Evolutionary conservation across 2,329 filamentous ascomycete species (phyloP).

Genomic region (Paraconiothyrium brasiliense): DNA sequence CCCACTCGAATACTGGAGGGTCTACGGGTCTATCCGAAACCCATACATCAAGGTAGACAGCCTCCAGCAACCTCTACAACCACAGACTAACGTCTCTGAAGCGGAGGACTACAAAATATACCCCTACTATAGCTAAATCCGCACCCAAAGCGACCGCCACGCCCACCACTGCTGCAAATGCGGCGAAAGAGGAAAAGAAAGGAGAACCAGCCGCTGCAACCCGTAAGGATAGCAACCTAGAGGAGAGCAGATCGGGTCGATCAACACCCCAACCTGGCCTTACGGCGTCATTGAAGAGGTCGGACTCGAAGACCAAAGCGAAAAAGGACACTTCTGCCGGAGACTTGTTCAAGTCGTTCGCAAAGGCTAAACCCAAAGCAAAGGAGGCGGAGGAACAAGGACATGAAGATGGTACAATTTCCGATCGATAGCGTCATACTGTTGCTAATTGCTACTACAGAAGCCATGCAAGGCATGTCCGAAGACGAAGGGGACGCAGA

Average conservation of each 20-base stretch:
- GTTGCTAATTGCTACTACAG: slow-evolving; percentile 44
- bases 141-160: slow-evolving; percentile 31
- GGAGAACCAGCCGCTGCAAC: slow-evolving; percentile 30
- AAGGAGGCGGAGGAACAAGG: slow-evolving; percentile 56
- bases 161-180: slow-evolving; percentile 23
- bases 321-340: slow-evolving; percentile 68
- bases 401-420: slow-evolving; percentile 60
- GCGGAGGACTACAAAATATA: slow-evolving; percentile 55
- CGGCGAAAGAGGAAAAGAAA: slow-evolving; percentile 30
- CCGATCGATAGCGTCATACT: background rate
- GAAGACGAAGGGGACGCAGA: slow-evolving; percentile 48
- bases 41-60: slow-evolving; percentile 66
- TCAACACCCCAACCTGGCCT: slow-evolving; percentile 42
- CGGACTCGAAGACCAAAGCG: slow-evolving; percentile 53
- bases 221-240: slow-evolving; percentile 34
- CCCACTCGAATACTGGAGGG: slow-evolving; percentile 65
- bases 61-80: too few species aligned
- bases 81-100: slow-evolving; percentile 37
- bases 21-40: slow-evolving; percentile 80
- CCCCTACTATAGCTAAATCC: slow-evolving; percentile 45
- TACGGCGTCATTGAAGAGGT: slow-evolving; percentile 41
- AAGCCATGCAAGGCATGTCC: slow-evolving; percentile 64
- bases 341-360: slow-evolving; percentile 81
- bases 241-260: slow-evolving; percentile 49
- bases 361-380: slow-evolving; percentile 69